Conservation (phyloP, 768 basidiomycete genomes). For the Sarcodon aspratus region DNA sequence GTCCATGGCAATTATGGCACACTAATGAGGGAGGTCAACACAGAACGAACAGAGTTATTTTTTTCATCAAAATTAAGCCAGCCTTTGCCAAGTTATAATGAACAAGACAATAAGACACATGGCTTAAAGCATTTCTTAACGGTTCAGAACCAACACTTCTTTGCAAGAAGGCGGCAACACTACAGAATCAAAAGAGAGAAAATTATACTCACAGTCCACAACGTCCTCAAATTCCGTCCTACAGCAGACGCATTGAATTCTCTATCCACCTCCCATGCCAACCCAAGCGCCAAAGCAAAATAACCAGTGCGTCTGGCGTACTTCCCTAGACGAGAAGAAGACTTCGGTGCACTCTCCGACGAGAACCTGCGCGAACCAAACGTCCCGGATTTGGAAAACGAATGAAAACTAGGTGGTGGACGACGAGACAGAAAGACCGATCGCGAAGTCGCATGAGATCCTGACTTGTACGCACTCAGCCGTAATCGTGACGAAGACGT, state of each 20-base stretch:
- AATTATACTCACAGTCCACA: constrained; percentile 31
- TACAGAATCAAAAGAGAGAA: neutral
- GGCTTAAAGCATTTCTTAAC: neutral
- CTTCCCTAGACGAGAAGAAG: constrained; percentile 7
- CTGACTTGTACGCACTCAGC: no score
- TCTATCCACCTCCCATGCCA: constrained; percentile 27
- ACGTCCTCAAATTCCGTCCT: constrained; percentile 33
- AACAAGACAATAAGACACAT: no score
- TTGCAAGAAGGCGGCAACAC: constrained; percentile 2
- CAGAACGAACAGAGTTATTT: no score
- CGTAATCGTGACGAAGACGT: no score
- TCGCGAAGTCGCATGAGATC: no score
- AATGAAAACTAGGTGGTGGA: no score
- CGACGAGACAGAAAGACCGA: no score
- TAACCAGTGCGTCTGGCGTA: constrained; percentile 14
- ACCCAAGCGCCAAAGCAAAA: constrained; percentile 15
- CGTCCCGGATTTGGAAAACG: no score
- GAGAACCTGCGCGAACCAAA: no score
- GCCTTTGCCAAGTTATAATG: no score
- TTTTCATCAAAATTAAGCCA: neutral
- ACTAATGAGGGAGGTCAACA: constrained; percentile 24
- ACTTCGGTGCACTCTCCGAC: no score
- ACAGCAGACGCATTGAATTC: constrained; percentile 38
- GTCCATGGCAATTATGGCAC: constrained; percentile 58
- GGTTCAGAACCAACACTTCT: neutral